These are phyloP conservation scores for Brassica balearica DNA, from an alignment of 441 rosid genomes.

Conservation along the genomic window DNA sequence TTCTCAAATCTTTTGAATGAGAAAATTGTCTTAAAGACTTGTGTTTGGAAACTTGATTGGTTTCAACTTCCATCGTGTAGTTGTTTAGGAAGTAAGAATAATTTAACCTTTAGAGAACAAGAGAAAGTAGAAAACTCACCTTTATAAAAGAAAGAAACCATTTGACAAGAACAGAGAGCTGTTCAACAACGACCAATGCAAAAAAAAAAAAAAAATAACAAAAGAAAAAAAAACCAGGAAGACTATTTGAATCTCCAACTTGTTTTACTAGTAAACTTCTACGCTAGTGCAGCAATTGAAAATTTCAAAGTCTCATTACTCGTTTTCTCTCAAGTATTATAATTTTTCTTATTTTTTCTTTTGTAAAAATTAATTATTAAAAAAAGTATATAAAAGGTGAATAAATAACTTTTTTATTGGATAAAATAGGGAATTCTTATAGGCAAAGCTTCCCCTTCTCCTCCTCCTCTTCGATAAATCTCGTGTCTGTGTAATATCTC, in stretches of 20 bases:
- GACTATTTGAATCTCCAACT: not conserved
- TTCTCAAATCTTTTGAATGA: conserved; percentile 11
- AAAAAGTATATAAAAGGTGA: not conserved
- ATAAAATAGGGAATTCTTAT: too few relatives aligned
- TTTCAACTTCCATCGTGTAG: not conserved
- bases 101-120: not conserved
- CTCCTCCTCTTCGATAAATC: too few relatives aligned
- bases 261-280: not conserved
- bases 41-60: not conserved
- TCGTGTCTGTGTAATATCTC: too few relatives aligned
- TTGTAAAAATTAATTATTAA: not conserved
- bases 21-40: conserved; percentile 8
- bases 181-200: not conserved
- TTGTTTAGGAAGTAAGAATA: not conserved
- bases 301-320: not conserved
- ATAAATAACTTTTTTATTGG: too few relatives aligned
- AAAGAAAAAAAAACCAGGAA: too few relatives aligned
- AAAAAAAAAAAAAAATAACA: not conserved
- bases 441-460: too few relatives aligned
- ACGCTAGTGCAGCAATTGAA: not conserved
- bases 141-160: not conserved
- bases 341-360: not conserved
- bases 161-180: not conserved
- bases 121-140: not conserved
- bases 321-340: conserved; percentile 1